Evolutionary conservation across 805 yeast species (phyloP).

Genomic region (Hanseniaspora singularis): DNA sequence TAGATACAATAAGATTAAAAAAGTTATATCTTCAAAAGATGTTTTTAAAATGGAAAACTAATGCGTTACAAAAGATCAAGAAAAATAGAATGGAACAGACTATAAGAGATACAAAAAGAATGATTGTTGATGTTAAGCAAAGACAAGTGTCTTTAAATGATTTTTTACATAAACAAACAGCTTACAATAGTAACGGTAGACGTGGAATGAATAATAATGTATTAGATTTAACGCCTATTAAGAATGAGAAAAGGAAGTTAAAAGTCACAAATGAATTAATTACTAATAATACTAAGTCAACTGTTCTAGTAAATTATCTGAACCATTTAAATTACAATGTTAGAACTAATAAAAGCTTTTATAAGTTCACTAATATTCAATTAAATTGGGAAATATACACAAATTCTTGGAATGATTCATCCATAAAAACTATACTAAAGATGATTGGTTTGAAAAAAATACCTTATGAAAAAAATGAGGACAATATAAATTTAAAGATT

Average conservation of each 20-base stretch:
- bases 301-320: conserved; percentile 2
- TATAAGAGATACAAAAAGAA: conserved; percentile 26
- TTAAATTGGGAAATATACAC: conserved; percentile 5
- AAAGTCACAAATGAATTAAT: background rate
- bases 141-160: conserved; percentile 19
- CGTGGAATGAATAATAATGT: background rate
- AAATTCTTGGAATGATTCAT: conserved; percentile 1
- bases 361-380: background rate
- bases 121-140: conserved; percentile 28
- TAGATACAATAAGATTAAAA: conserved; percentile 29
- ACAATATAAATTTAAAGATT: background rate
- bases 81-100: conserved; percentile 35
- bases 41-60: conserved; percentile 27
- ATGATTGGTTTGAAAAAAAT: conserved; percentile 18
- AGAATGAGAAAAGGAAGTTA: conserved; percentile 10
- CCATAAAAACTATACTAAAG: conserved; percentile 1
- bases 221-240: conserved; percentile 7
- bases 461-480: conserved; percentile 20
- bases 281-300: background rate
- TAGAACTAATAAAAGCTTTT: background rate
- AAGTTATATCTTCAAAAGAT: conserved; percentile 24
- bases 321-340: conserved; percentile 8
- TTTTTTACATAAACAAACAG: conserved; percentile 1
- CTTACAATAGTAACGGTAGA: too few species aligned
- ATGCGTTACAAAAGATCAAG: conserved; percentile 26